Percentiles rank a stretch among this genome's conserved stretches.
phyloP scores from a whole-genome alignment of 306 rosid genomes.

The Rubus idaeus region DNA sequence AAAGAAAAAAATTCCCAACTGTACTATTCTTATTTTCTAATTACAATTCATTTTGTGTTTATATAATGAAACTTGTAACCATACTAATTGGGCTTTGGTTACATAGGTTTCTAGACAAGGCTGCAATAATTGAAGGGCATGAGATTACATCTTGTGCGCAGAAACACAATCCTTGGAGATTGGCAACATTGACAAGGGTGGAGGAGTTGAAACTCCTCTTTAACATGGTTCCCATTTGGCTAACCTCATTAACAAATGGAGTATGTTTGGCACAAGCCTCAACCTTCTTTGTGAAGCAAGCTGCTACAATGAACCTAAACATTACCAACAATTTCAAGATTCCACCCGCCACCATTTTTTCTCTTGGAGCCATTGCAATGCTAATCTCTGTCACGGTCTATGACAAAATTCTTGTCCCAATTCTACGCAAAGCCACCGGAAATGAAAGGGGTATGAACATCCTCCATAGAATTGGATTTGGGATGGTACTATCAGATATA shows the following conservation, averaged over 20 bases:
- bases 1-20: too few relatives aligned
- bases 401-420: conserved; percentile 69
- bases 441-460: conserved; percentile 84
- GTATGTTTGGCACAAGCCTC: conserved; percentile 64
- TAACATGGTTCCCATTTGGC: conserved; percentile 88
- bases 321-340: conserved; percentile 43
- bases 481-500: conserved; percentile 58
- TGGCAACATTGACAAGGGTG: conserved; percentile 60
- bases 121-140: conserved; percentile 47
- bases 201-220: conserved; percentile 86
- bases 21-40: too few relatives aligned
- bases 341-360: conserved; percentile 70
- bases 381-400: conserved; percentile 57
- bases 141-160: conserved; percentile 21
- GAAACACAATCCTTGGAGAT: conserved; percentile 65
- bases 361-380: conserved; percentile 64
- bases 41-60: too few relatives aligned
- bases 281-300: conserved; percentile 86
- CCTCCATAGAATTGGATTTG: conserved; percentile 78
- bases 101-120: conserved; percentile 81
- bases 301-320: conserved; percentile 44
- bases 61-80: neutral
- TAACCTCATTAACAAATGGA: conserved; percentile 63
- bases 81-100: neutral
- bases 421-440: conserved; percentile 45